Conservation (phyloP, 345 rosid genomes). For the Linum tenue region DNA sequence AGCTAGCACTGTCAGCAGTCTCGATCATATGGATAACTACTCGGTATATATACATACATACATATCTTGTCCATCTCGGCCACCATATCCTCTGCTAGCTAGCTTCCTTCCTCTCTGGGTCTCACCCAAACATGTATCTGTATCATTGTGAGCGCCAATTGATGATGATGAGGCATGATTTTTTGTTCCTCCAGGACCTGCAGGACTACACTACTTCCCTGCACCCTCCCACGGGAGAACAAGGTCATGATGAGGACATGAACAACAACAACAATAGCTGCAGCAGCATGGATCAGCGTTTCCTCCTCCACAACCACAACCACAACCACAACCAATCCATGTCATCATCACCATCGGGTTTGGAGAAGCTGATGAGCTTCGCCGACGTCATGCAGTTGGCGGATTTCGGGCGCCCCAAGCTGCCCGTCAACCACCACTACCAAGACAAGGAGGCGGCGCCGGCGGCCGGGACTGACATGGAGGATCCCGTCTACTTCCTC, state of each 20-base stretch:
- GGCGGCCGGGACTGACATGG: constrained; percentile 45
- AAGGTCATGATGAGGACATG: constrained; percentile 8
- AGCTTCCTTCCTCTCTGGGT: constrained; percentile 24
- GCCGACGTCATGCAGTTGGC: constrained; percentile 90
- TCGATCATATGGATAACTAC: constrained; percentile 64
- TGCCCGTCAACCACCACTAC: constrained; percentile 46
- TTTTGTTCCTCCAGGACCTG: constrained; percentile 18
- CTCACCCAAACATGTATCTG: constrained; percentile 12
- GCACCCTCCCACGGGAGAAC: constrained; percentile 5
- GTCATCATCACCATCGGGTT: constrained; percentile 36
- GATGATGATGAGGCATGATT: not conserved
- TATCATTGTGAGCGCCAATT: not conserved
- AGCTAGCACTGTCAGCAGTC: not conserved
- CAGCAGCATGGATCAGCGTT: constrained; percentile 35
- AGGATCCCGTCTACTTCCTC: constrained; percentile 77
- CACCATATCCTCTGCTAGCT: constrained; percentile 21
- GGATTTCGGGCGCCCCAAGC: constrained; percentile 62
- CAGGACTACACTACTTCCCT: constrained; percentile 37
- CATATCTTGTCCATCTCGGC: constrained; percentile 11
- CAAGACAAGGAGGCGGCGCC: constrained; percentile 18
- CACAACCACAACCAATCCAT: constrained; percentile 26
- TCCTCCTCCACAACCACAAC: constrained; percentile 39
- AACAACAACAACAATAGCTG: constrained; percentile 23
- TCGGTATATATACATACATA: constrained; percentile 32
- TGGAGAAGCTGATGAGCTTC: constrained; percentile 44